Conservation (phyloP, 805 yeast genomes). For the Sugiyamaella smithiae region DNA sequence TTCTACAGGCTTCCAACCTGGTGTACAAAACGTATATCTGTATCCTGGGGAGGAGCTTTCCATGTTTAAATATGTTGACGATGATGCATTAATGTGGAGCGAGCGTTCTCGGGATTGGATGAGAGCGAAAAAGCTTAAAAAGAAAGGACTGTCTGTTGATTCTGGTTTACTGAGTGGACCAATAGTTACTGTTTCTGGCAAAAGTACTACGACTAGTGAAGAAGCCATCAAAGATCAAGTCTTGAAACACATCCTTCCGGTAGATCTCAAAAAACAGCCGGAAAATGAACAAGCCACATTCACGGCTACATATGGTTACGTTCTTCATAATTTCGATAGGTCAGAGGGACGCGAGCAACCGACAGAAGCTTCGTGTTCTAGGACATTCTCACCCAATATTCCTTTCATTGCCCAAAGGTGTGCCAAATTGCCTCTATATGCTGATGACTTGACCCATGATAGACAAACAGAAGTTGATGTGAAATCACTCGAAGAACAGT, state of each 20-base stretch:
- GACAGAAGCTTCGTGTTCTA: slow-evolving; percentile 12
- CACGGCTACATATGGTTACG: slow-evolving; percentile 33
- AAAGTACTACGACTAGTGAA: not conserved
- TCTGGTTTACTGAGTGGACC: too few relatives aligned
- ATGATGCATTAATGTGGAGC: slow-evolving; percentile 30
- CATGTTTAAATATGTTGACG: slow-evolving; percentile 19
- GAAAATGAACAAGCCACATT: slow-evolving; percentile 23
- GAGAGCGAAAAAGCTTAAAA: not conserved
- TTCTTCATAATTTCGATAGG: slow-evolving; percentile 27
- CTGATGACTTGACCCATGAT: slow-evolving; percentile 24
- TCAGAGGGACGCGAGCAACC: too few relatives aligned
- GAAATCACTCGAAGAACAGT: not conserved
- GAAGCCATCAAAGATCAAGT: not conserved
- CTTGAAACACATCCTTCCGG: not conserved
- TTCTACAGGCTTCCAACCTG: slow-evolving; percentile 16
- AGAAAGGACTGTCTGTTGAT: not conserved
- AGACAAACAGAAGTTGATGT: not conserved
- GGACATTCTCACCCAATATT: slow-evolving; percentile 29
- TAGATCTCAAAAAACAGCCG: not conserved
- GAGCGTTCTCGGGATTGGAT: slow-evolving; percentile 21
- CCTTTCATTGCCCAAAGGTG: slow-evolving; percentile 28
- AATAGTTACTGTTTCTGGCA: not conserved
- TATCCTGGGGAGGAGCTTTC: slow-evolving; percentile 6
- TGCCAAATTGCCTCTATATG: slow-evolving; percentile 25
- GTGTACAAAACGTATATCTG: slow-evolving; percentile 1